These are phyloP conservation scores for Colletotrichum sp. DNA, from an alignment of 2,329 filamentous ascomycete species.

Conservation along the genomic window DNA sequence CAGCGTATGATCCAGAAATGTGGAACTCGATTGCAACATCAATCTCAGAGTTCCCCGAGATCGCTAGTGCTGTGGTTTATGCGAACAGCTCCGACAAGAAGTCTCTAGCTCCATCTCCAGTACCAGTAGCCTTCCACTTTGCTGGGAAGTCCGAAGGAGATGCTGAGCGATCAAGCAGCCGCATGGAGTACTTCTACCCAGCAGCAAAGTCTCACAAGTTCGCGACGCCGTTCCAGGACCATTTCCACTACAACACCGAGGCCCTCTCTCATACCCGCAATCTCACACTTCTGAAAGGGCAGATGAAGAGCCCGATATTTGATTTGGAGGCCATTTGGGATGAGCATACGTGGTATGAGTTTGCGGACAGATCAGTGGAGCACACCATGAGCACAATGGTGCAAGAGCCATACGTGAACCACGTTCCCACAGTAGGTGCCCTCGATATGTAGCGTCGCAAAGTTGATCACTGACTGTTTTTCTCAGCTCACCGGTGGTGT, in stretches of 20 bases:
- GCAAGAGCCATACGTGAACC: slow-evolving; percentile 78
- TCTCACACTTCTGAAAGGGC: slow-evolving; percentile 67
- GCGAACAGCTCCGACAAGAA: background rate
- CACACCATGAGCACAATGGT: slow-evolving; percentile 84
- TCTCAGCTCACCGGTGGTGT: slow-evolving; percentile 68
- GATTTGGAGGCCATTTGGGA: slow-evolving; percentile 81
- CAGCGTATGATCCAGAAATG: background rate
- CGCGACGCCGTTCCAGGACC: slow-evolving; percentile 48
- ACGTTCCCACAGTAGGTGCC: slow-evolving; percentile 63
- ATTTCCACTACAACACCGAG: slow-evolving; percentile 59
- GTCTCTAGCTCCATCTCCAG: background rate
- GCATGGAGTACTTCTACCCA: slow-evolving; percentile 45
- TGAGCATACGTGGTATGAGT: slow-evolving; percentile 76
- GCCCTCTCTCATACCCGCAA: slow-evolving; percentile 69
- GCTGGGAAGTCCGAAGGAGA: slow-evolving; percentile 14
- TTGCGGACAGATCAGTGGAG: slow-evolving; percentile 70
- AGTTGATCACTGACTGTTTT: background rate
- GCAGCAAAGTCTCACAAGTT: slow-evolving; percentile 40
- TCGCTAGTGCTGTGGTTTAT: background rate
- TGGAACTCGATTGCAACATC: background rate
- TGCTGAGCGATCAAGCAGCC: slow-evolving; percentile 5
- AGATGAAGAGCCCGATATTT: slow-evolving; percentile 68
- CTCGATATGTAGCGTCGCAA: background rate
- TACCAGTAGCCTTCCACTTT: slow-evolving; percentile 14
- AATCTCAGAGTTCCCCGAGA: background rate